Conservation (phyloP, 192 early-diverging fungal genomes). For the Obelidium mucronatum region DNA sequence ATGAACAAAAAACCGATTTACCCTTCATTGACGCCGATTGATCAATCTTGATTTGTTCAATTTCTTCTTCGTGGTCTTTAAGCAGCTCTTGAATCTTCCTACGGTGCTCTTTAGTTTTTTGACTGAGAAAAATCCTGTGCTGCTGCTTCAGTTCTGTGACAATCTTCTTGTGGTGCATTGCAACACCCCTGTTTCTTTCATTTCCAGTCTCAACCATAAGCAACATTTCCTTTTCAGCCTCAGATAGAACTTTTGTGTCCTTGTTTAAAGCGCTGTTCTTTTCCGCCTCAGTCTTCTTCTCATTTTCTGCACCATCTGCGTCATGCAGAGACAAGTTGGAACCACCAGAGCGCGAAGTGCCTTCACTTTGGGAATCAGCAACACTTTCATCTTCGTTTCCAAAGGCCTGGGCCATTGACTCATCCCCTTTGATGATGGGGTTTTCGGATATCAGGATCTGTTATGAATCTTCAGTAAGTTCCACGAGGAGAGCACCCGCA, state of each 20-base stretch:
- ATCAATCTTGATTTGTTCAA: slow-evolving; percentile 36
- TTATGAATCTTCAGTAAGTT: neutral
- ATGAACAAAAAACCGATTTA: neutral
- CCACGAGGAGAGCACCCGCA: neutral
- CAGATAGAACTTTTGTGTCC: slow-evolving; percentile 20
- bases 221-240: slow-evolving; percentile 23
- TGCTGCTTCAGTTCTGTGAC: slow-evolving; percentile 26
- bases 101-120: slow-evolving; percentile 35
- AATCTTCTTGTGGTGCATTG: slow-evolving; percentile 32
- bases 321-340: slow-evolving; percentile 8
- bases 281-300: neutral
- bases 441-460: slow-evolving; percentile 13
- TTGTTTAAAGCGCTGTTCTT: slow-evolving; percentile 26
- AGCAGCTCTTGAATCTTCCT: slow-evolving; percentile 30
- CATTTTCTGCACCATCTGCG: neutral
- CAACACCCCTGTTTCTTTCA: slow-evolving; percentile 12
- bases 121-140: slow-evolving; percentile 20
- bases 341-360: neutral
- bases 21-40: slow-evolving; percentile 30
- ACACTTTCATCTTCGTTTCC: neutral
- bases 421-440: neutral
- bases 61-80: slow-evolving; percentile 43
- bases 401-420: neutral
- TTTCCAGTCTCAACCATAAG: slow-evolving; percentile 5
- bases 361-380: slow-evolving; percentile 18